Evolutionary conservation across 2,329 filamentous ascomycete genomes (phyloP).

Genomic region (Aspergillus sp.): DNA sequence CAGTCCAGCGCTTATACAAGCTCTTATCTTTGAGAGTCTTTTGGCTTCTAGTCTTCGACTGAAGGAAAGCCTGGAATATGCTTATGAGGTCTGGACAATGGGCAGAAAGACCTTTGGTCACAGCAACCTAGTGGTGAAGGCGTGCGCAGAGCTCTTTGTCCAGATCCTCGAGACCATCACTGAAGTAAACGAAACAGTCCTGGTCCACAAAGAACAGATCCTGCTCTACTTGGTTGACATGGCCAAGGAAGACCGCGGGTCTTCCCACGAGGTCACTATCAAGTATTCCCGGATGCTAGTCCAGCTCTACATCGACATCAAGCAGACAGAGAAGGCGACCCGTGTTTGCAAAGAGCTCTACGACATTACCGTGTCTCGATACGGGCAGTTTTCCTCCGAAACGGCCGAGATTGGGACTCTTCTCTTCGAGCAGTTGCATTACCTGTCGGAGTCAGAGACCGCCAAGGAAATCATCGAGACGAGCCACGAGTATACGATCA

Average conservation of each 20-base stretch:
- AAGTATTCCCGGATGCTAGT: slow-evolving; percentile 2
- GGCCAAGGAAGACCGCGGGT: neutral
- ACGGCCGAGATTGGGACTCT: neutral
- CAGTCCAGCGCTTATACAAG: neutral
- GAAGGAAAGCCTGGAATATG: neutral
- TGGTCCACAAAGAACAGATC: neutral
- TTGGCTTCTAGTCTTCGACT: neutral
- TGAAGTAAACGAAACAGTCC: neutral
- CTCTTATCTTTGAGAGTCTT: neutral
- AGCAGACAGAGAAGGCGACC: neutral
- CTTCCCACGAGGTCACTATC: neutral
- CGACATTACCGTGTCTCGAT: neutral
- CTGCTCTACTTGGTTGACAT: neutral
- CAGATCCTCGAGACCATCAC: neutral
- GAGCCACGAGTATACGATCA: neutral
- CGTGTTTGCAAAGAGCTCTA: neutral
- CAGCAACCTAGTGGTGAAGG: neutral
- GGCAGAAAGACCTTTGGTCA: neutral
- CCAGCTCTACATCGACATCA: neutral
- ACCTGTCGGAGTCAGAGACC: neutral
- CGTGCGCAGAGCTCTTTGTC: neutral
- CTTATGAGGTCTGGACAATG: slow-evolving; percentile 2
- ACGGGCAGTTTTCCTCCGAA: neutral
- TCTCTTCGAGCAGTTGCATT: neutral
- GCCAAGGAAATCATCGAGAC: neutral